Base-by-base conservation (phyloP, 1,284 basidiomycete species). In the Agaricales sp. region DNA sequence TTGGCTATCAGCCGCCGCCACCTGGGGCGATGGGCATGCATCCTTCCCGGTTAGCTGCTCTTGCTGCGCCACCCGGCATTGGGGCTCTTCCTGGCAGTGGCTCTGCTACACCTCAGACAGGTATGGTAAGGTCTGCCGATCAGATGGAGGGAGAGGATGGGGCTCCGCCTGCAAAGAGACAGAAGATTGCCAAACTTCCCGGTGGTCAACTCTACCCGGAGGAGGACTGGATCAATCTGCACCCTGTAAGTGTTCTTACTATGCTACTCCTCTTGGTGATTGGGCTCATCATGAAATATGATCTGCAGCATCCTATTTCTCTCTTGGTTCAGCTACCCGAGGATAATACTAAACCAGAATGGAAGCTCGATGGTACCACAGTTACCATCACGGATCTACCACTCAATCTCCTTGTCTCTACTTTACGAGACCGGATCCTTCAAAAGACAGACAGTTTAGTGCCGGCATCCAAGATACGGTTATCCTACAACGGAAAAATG, bases 151-250 rank as follows among this genome's bases (percentile, higher is more conserved):
- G 77, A 24, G 65, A 63, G 3, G 79, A 78, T 30, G 81, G 80
- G 41, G 64, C 77, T 13, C 86, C 85, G 4, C 81, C 83, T 12
- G 80, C 91, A 47, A 96, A 94, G 67, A 74, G 89, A 48, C 86
- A 88, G 59, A 80, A 80, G 52, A 78, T 92, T 16, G 83, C 83
- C 24, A 92, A 90, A 63, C 67, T 90, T 43, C 86, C 86, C 2
- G 86, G 82, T 35, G 87, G 87, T 1, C 79, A 82, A 52, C 67
- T 86, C 52, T 92, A 89, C 63, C 76, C 87, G 3, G 91, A 92
- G 59, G 73, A 80, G 50, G 88, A 93, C 62, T 96, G 92, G 92
- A 79, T 91, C 57, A 74, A 73, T 46, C 79, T 90, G 73, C 91
- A 96, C 64, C 89, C 91, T 26, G 82, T 84, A 51, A 67, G 78